phyloP scores from a whole-genome alignment of 2,329 filamentous ascomycete genomes.

The Aspergillus terreus region DNA sequence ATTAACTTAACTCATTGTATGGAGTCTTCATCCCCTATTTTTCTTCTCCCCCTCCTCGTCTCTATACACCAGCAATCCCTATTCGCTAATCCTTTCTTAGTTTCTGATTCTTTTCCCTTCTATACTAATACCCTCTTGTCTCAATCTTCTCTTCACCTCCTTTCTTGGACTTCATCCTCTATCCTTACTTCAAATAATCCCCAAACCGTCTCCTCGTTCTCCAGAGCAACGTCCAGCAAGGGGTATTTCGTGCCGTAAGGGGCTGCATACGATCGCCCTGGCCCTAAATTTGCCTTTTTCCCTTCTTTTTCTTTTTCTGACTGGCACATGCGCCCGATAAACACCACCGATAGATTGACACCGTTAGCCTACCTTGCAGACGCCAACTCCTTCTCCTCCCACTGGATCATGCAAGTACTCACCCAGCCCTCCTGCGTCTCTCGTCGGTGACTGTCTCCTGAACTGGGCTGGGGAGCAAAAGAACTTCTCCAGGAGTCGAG shows the following conservation, averaged over 20 bases:
- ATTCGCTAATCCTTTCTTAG: background rate
- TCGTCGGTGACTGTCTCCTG: slow-evolving; percentile 15
- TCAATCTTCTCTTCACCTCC: slow-evolving; percentile 4
- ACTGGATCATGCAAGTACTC: slow-evolving; percentile 28
- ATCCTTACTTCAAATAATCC: background rate
- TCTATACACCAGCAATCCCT: slow-evolving; percentile 1
- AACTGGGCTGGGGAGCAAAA: slow-evolving; percentile 7
- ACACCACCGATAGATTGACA: slow-evolving; percentile 14
- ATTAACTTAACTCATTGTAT: background rate
- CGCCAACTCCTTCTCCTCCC: slow-evolving; percentile 11
- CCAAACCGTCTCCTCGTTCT: slow-evolving; percentile 11
- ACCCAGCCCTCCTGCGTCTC: slow-evolving; percentile 23
- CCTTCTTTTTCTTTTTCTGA: slow-evolving; percentile 3
- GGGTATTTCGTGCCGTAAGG: slow-evolving; percentile 15
- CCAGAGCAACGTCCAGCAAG: slow-evolving; percentile 16
- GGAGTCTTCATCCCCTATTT: background rate
- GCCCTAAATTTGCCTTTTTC: slow-evolving; percentile 7
- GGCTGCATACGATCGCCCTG: slow-evolving; percentile 9
- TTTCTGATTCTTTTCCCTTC: background rate
- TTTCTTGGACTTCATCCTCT: slow-evolving; percentile 2
- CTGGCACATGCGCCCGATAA: slow-evolving; percentile 15
- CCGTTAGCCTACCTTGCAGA: slow-evolving; percentile 14
- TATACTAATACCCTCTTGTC: background rate
- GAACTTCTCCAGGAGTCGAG: background rate
- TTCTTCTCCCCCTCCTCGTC: background rate